A percentile compares a stretch with the other conserved stretches of the same genome.
These are phyloP conservation scores for Kalaharituber pfeilii DNA, from an alignment of 2,329 filamentous ascomycete genomes.

Conservation along the genomic window DNA sequence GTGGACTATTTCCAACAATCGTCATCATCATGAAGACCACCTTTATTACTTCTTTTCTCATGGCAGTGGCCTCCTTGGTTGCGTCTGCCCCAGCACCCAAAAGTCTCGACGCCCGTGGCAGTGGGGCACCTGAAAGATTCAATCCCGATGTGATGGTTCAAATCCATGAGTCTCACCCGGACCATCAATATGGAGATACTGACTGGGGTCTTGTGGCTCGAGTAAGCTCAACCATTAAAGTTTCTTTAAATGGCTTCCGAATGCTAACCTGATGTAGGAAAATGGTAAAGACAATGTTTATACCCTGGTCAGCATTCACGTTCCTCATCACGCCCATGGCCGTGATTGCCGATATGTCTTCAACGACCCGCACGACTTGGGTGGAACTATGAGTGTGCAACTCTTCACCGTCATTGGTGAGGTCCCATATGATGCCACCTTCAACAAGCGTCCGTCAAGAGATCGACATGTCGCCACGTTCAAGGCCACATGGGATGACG, in stretches of 20 bases:
- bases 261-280: neutral
- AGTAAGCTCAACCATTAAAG: neutral
- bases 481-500: neutral
- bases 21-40: too few species aligned
- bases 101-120: neutral
- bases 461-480: neutral
- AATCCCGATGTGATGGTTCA: neutral
- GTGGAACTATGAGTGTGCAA: neutral
- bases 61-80: neutral
- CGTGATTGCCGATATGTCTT: neutral
- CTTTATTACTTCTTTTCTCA: neutral
- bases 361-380: neutral
- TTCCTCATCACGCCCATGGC: neutral
- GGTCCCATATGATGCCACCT: neutral
- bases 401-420: neutral
- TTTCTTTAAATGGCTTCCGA: neutral
- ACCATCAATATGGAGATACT: neutral
- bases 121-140: neutral
- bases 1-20: too few species aligned
- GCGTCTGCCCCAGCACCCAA: neutral
- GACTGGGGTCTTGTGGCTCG: neutral
- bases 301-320: neutral
- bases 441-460: neutral
- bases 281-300: neutral
- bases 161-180: neutral